phyloP scores from a whole-genome alignment of 768 basidiomycete species.

The Phaeotremella skinneri region DNA sequence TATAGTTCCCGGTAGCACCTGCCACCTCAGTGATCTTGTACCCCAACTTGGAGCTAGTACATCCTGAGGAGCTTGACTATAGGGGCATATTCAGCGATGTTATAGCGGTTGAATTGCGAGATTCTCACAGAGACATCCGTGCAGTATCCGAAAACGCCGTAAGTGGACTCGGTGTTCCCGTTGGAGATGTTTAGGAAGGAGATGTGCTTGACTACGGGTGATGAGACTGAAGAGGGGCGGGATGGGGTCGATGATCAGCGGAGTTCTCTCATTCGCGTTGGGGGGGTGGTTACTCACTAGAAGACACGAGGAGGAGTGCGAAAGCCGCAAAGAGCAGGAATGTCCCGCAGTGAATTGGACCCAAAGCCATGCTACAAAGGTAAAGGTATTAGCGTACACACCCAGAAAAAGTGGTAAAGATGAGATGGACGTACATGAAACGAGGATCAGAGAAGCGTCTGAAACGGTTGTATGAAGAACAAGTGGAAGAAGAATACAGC shows the following conservation, averaged over 20 bases:
- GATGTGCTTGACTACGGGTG: conserved; percentile 35
- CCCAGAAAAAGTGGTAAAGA: too few species aligned
- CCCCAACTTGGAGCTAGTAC: conserved; percentile 18
- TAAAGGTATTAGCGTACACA: too few species aligned
- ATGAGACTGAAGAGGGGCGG: conserved; percentile 17
- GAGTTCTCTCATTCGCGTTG: neutral
- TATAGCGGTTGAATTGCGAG: neutral
- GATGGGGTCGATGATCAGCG: neutral
- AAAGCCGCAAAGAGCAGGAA: conserved; percentile 42
- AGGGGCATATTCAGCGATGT: neutral
- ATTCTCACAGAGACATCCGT: conserved; percentile 17
- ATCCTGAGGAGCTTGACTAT: conserved; percentile 6
- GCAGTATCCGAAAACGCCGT: conserved; percentile 46
- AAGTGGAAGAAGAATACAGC: too few species aligned
- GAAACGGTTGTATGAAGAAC: too few species aligned
- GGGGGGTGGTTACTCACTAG: conserved; percentile 25
- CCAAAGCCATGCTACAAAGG: conserved; percentile 21
- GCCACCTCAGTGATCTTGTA: conserved; percentile 30
- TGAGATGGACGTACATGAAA: too few species aligned
- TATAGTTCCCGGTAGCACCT: conserved; percentile 7
- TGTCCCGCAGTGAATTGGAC: conserved; percentile 25
- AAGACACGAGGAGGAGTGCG: conserved; percentile 33
- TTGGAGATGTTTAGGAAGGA: conserved; percentile 32
- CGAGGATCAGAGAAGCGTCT: too few species aligned
- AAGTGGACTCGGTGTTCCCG: conserved; percentile 7